Evolutionary conservation across 345 rosid species (phyloP).

Genomic region (Odontarrhena argentea): DNA sequence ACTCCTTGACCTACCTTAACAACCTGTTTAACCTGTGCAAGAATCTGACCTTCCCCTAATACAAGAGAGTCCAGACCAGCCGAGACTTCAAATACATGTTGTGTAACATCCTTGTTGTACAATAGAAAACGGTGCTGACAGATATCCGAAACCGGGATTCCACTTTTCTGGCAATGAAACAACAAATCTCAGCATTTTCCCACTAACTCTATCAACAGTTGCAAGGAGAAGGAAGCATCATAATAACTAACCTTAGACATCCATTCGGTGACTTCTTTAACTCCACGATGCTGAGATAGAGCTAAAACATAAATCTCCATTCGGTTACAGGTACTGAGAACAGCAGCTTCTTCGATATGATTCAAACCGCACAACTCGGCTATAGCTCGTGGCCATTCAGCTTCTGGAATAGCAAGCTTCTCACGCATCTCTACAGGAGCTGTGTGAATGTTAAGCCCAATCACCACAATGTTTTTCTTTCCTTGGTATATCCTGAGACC

Average conservation of each 20-base stretch:
- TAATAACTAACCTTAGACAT: conserved; percentile 70
- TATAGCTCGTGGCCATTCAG: conserved; percentile 81
- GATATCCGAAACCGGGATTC: conserved; percentile 65
- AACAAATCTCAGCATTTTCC: conserved; percentile 17
- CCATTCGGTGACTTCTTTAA: conserved; percentile 85
- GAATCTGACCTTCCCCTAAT: conserved; percentile 80
- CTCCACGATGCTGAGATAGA: conserved; percentile 74
- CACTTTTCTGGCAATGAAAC: conserved; percentile 59
- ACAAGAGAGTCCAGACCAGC: conserved; percentile 91
- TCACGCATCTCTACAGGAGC: conserved; percentile 78
- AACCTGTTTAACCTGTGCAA: conserved; percentile 80
- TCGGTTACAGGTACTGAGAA: conserved; percentile 78
- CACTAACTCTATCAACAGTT: background rate
- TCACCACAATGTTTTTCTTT: conserved; percentile 66
- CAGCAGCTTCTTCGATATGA: conserved; percentile 87
- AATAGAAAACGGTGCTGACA: conserved; percentile 78
- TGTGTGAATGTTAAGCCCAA: conserved; percentile 71
- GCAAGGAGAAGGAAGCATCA: background rate
- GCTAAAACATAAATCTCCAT: conserved; percentile 77
- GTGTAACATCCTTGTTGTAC: conserved; percentile 82
- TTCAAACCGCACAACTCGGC: conserved; percentile 76
- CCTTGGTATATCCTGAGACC: conserved; percentile 63
- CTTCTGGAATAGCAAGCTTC: conserved; percentile 77
- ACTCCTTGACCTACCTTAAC: conserved; percentile 74
- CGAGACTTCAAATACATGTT: conserved; percentile 92